Evolutionary conservation across 2,329 filamentous ascomycete species (phyloP).

Genomic region (Phoma sp.): DNA sequence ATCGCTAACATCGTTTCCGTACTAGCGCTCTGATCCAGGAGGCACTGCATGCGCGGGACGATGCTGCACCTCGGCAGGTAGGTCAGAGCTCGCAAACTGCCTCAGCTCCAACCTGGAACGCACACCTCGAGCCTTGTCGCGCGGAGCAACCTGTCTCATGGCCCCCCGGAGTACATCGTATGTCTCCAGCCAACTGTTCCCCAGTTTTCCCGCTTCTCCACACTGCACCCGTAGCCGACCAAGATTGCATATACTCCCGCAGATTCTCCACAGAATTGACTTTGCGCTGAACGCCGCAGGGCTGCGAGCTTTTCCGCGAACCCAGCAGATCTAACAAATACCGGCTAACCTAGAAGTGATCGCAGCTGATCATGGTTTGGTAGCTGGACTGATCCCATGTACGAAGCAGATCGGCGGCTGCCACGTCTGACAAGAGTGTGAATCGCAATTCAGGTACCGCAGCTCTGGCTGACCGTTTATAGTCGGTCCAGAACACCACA

Average conservation of each 20-base stretch:
- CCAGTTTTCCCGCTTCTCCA: background rate
- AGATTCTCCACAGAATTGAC: slow-evolving; percentile 2
- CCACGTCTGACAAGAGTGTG: slow-evolving; percentile 11
- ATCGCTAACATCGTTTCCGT: slow-evolving; percentile 3
- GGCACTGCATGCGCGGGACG: slow-evolving; percentile 10
- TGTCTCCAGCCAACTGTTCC: slow-evolving; percentile 4
- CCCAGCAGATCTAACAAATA: background rate
- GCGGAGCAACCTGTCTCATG: too few relatives aligned
- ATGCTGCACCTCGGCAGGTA: slow-evolving; percentile 9
- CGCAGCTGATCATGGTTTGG: background rate
- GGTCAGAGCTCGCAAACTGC: slow-evolving; percentile 7
- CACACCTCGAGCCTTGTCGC: background rate
- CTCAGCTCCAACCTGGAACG: background rate
- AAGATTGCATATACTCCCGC: background rate
- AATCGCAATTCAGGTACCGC: background rate
- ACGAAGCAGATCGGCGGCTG: slow-evolving; percentile 1
- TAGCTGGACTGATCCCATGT: too few relatives aligned
- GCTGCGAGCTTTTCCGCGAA: background rate
- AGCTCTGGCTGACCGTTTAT: background rate
- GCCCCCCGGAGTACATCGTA: too few relatives aligned
- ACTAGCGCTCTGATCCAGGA: slow-evolving; percentile 7
- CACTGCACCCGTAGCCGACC: background rate
- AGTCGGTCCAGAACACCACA: slow-evolving; percentile 8
- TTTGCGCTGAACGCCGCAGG: background rate
- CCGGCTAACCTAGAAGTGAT: too few relatives aligned